Conservation (phyloP, 2,329 filamentous ascomycete species). For the Amylocarpus encephaloides region DNA sequence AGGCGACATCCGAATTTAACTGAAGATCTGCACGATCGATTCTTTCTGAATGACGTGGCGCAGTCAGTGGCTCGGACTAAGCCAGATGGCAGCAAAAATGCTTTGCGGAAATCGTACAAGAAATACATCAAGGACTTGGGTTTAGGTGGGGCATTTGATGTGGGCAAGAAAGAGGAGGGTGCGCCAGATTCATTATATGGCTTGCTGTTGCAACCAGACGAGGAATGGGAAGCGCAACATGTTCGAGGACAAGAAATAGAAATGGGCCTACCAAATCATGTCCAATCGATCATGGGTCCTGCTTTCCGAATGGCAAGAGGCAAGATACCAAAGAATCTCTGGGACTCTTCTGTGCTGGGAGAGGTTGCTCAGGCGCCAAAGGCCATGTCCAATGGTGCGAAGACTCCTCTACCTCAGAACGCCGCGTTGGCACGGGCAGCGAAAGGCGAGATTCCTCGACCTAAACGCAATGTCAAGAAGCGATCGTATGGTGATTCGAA, state of each 20-base stretch:
- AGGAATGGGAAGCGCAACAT: slow-evolving; percentile 50
- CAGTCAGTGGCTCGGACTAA: slow-evolving; percentile 57
- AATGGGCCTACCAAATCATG: slow-evolving; percentile 44
- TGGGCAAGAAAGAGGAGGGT: slow-evolving; percentile 48
- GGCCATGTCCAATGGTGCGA: slow-evolving; percentile 12
- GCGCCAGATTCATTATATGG: slow-evolving; percentile 46
- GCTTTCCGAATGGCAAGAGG: slow-evolving; percentile 54
- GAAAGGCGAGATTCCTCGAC: slow-evolving; percentile 38
- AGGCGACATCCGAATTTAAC: slow-evolving; percentile 42
- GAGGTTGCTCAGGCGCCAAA: slow-evolving; percentile 37
- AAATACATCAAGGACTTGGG: slow-evolving; percentile 60
- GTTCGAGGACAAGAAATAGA: slow-evolving; percentile 50
- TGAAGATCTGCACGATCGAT: slow-evolving; percentile 54
- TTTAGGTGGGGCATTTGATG: slow-evolving; percentile 56
- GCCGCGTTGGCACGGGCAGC: slow-evolving; percentile 8
- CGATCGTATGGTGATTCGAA: slow-evolving; percentile 69
- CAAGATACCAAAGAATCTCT: slow-evolving; percentile 45
- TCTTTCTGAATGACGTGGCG: slow-evolving; percentile 49
- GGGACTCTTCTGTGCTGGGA: slow-evolving; percentile 54
- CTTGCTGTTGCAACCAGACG: slow-evolving; percentile 45
- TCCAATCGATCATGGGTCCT: slow-evolving; percentile 39
- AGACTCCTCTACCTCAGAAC: slow-evolving; percentile 14
- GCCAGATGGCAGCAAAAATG: slow-evolving; percentile 61
- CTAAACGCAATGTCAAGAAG: slow-evolving; percentile 64
- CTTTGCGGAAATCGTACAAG: slow-evolving; percentile 62